These are phyloP conservation scores for Delphinella strobiligena DNA, from an alignment of 2,329 filamentous ascomycete genomes.

Conservation along the genomic window DNA sequence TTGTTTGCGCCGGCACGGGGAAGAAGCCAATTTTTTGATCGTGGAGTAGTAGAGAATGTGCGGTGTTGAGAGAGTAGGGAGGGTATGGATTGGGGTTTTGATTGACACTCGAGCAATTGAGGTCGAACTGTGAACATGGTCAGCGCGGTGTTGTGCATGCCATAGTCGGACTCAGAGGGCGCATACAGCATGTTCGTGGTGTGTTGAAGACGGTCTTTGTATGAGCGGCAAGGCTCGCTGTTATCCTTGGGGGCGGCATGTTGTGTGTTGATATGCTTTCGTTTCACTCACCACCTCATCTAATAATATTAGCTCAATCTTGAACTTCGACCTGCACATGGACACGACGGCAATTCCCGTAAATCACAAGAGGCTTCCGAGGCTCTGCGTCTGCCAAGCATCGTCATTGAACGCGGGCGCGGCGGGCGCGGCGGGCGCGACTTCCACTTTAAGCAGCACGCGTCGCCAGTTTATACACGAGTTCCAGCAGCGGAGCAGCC, in stretches of 20 bases:
- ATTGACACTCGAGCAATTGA: constrained; percentile 3
- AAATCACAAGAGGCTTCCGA: too few species aligned
- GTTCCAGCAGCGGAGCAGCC: too few species aligned
- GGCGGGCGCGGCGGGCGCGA: neutral
- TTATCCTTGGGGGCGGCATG: constrained; percentile 31
- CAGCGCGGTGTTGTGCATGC: constrained; percentile 2
- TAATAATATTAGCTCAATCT: too few species aligned
- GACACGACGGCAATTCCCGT: too few species aligned
- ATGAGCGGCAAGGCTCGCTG: constrained; percentile 20
- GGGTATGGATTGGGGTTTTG: constrained; percentile 16
- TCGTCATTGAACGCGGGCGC: too few species aligned
- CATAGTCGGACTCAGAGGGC: too few species aligned
- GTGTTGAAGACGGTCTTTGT: constrained; percentile 3
- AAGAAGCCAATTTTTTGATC: constrained; percentile 61
- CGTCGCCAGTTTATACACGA: neutral
- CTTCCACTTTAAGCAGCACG: neutral
- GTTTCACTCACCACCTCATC: too few species aligned
- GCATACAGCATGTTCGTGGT: constrained; percentile 6
- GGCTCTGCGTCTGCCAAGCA: too few species aligned
- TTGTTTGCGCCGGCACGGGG: constrained; percentile 69
- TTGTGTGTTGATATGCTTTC: too few species aligned
- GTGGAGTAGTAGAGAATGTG: constrained; percentile 61
- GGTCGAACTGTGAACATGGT: constrained; percentile 3
- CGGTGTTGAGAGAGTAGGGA: constrained; percentile 39
- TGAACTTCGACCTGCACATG: too few species aligned